phyloP scores from a whole-genome alignment of 805 yeast species.

The Starmerella ratchasimensis region DNA sequence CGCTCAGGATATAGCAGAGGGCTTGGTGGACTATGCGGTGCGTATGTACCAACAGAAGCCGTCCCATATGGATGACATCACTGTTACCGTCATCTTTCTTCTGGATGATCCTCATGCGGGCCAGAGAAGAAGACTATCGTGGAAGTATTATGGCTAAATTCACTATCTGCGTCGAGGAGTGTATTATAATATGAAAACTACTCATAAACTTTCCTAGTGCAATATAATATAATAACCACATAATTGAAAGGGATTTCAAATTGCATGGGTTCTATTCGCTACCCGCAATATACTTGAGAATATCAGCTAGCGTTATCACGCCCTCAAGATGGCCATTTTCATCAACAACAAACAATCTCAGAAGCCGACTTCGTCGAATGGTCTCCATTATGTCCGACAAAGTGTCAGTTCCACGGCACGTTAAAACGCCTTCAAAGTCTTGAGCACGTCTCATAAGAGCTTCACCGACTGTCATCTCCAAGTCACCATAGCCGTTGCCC shows the following conservation, averaged over 20 bases:
- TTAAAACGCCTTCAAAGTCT: constrained; percentile 95
- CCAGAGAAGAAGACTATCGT: no score
- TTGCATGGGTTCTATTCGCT: no score
- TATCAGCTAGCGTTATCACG: constrained; percentile 83
- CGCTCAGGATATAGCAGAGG: constrained; percentile 10
- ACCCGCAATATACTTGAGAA: constrained; percentile 61
- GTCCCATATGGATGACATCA: constrained; percentile 16
- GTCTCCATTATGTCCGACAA: constrained; percentile 85
- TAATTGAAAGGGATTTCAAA: no score
- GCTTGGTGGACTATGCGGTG: constrained; percentile 11
- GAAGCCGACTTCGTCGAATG: constrained; percentile 78
- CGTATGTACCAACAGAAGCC: constrained; percentile 3
- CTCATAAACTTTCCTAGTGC: no score
- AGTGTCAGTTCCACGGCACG: constrained; percentile 79
- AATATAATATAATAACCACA: no score
- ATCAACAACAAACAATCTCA: constrained; percentile 84
- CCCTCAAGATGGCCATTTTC: constrained; percentile 64
- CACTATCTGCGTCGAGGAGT: no score
- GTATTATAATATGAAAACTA: no score
- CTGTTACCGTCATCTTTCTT: constrained; percentile 14
- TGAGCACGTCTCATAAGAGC: constrained; percentile 87
- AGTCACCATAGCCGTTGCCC: constrained; percentile 77
- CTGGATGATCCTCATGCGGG: not conserved
- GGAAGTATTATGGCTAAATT: no score
- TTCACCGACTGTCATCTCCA: constrained; percentile 86